These are phyloP conservation scores for Alternaria brassicae DNA, from an alignment of 2,329 filamentous ascomycete genomes.

Conservation along the genomic window DNA sequence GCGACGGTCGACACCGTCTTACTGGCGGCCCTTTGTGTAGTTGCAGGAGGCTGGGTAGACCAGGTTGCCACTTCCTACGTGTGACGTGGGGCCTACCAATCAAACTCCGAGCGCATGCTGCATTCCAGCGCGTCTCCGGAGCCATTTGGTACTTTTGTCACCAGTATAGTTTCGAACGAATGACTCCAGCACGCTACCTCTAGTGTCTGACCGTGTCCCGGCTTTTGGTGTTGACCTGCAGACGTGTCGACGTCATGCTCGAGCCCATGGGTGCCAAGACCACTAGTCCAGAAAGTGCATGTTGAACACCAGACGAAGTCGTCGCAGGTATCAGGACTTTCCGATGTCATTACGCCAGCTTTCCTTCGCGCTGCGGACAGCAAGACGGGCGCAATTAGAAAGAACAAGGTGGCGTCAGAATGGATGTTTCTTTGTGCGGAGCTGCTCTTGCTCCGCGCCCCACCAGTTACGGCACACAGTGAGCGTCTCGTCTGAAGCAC, in stretches of 20 bases:
- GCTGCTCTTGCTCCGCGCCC: conserved; percentile 47
- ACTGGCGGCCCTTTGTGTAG: conserved; percentile 6
- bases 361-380: conserved; percentile 21
- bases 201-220: neutral
- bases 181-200: neutral
- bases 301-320: conserved; percentile 19
- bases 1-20: neutral
- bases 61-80: conserved; percentile 31
- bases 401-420: conserved; percentile 4
- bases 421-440: conserved; percentile 24
- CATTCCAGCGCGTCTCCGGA: conserved; percentile 7
- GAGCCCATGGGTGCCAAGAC: conserved; percentile 27
- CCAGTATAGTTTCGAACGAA: neutral
- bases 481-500: conserved; percentile 24
- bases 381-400: conserved; percentile 16
- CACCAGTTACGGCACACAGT: conserved; percentile 35
- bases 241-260: conserved; percentile 24
- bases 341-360: conserved; percentile 44
- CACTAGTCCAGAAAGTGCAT: conserved; percentile 33
- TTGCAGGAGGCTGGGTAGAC: conserved; percentile 31
- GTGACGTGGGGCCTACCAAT: conserved; percentile 43
- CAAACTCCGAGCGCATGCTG: conserved; percentile 18
- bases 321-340: conserved; percentile 27
- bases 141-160: neutral
- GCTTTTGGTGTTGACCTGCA: neutral